Conservation (phyloP, 2,329 filamentous ascomycete genomes). For the Xylariaceae sp. region DNA sequence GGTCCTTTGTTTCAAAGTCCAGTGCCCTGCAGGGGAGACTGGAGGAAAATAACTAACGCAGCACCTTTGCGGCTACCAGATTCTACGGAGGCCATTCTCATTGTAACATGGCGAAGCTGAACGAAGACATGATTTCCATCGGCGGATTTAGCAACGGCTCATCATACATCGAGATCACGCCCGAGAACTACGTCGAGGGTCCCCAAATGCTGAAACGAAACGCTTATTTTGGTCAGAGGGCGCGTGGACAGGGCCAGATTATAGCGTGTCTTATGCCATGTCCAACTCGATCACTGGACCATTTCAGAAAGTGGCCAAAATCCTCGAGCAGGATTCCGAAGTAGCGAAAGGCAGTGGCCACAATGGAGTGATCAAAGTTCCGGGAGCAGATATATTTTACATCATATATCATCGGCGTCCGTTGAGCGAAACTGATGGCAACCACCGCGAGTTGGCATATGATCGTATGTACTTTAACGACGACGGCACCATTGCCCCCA, state of each 20-base stretch:
- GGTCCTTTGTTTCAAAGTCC: too few relatives aligned
- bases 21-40: too few relatives aligned
- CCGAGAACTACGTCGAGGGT: slow-evolving; percentile 43
- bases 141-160: slow-evolving; percentile 40
- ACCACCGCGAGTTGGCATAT: slow-evolving; percentile 46
- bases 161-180: slow-evolving; percentile 44
- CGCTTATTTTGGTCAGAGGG: slow-evolving; percentile 45
- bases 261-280: slow-evolving; percentile 44
- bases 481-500: slow-evolving; percentile 40
- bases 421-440: slow-evolving; percentile 41
- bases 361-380: slow-evolving; percentile 40
- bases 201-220: slow-evolving; percentile 43
- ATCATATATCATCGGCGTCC: slow-evolving; percentile 47
- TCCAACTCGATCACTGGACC: slow-evolving; percentile 39
- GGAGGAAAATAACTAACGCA: too few relatives aligned
- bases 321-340: slow-evolving; percentile 35
- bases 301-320: slow-evolving; percentile 38
- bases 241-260: slow-evolving; percentile 45
- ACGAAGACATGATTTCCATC: slow-evolving; percentile 42
- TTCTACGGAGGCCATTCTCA: slow-evolving; percentile 44
- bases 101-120: slow-evolving; percentile 41
- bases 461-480: slow-evolving; percentile 47
- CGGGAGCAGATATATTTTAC: slow-evolving; percentile 40
- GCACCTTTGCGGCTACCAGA: too few relatives aligned
- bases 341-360: slow-evolving; percentile 40